phyloP scores from a whole-genome alignment of 768 basidiomycete species.

The Clavaria fumosa region DNA sequence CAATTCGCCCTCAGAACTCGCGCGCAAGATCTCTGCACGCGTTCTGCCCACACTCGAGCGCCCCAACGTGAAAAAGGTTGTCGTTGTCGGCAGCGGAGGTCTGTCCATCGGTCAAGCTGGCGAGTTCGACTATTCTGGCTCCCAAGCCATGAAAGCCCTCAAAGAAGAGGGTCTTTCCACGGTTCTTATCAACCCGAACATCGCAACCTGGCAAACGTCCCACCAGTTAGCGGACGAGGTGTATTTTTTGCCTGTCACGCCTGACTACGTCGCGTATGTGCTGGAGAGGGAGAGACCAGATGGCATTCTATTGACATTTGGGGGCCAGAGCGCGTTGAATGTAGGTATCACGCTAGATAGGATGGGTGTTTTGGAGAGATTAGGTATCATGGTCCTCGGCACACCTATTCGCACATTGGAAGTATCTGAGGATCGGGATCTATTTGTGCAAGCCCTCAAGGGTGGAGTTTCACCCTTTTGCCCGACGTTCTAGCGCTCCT shows the following conservation, averaged over 20 bases:
- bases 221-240: conserved; percentile 94
- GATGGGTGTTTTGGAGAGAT: conserved; percentile 88
- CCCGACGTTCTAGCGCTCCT: background rate
- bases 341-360: conserved; percentile 93
- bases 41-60: conserved; percentile 86
- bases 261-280: conserved; percentile 97
- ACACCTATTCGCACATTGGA: conserved; percentile 92
- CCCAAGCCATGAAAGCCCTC: conserved; percentile 95
- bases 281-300: conserved; percentile 97
- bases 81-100: conserved; percentile 93
- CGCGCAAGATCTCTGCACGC: conserved; percentile 83
- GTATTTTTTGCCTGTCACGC: conserved; percentile 92
- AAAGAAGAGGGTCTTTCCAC: conserved; percentile 90
- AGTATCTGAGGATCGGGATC: conserved; percentile 90
- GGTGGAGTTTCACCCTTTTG: conserved; percentile 35
- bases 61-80: conserved; percentile 85
- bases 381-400: conserved; percentile 87
- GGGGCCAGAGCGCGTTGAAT: conserved; percentile 95
- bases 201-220: conserved; percentile 98
- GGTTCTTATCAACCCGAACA: conserved; percentile 96
- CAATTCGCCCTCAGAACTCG: conserved; percentile 89
- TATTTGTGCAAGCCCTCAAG: conserved; percentile 92
- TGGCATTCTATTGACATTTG: conserved; percentile 93
- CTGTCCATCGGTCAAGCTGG: conserved; percentile 97
- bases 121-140: conserved; percentile 99